These are phyloP conservation scores for Cladosporium colombiae DNA, from an alignment of 2,329 filamentous ascomycete genomes.

Conservation along the genomic window DNA sequence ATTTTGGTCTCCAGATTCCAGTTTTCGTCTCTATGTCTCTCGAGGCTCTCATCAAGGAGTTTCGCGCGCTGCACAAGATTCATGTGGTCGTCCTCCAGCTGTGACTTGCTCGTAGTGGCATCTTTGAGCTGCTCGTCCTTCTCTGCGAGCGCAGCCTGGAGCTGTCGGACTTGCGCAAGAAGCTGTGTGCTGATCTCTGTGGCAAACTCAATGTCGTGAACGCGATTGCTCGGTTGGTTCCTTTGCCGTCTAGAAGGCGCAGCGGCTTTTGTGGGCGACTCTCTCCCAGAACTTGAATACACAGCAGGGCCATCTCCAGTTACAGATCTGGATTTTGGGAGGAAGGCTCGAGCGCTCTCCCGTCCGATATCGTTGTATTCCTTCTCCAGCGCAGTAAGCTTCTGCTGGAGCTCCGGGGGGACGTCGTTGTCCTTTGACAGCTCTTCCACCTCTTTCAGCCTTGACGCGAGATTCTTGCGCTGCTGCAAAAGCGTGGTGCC, in stretches of 20 bases:
- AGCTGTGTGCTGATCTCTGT: conserved; percentile 95
- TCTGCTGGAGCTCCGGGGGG: conserved; percentile 76
- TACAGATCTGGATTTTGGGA: conserved; percentile 63
- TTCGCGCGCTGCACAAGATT: conserved; percentile 77
- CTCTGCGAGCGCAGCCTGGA: conserved; percentile 82
- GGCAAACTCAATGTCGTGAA: conserved; percentile 97
- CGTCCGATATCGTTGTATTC: conserved; percentile 93
- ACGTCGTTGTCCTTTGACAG: conserved; percentile 66
- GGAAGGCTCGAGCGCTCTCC: conserved; percentile 84
- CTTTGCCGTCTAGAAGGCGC: conserved; percentile 79
- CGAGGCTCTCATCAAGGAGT: conserved; percentile 86
- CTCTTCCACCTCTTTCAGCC: conserved; percentile 80
- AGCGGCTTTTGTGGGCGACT: conserved; percentile 84
- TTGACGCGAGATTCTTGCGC: conserved; percentile 77
- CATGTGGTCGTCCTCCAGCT: conserved; percentile 80
- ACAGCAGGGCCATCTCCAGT: conserved; percentile 37
- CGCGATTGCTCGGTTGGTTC: conserved; percentile 83
- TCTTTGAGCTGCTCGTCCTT: conserved; percentile 83
- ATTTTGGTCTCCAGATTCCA: conserved; percentile 94
- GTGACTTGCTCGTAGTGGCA: conserved; percentile 71
- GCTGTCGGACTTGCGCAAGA: conserved; percentile 86
- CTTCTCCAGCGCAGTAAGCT: conserved; percentile 82
- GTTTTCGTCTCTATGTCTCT: conserved; percentile 96
- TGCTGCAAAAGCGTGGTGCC: conserved; percentile 87
- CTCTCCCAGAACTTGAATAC: conserved; percentile 74